These are phyloP conservation scores for Mycena haematopus DNA, from an alignment of 768 basidiomycete genomes.

Conservation along the genomic window DNA sequence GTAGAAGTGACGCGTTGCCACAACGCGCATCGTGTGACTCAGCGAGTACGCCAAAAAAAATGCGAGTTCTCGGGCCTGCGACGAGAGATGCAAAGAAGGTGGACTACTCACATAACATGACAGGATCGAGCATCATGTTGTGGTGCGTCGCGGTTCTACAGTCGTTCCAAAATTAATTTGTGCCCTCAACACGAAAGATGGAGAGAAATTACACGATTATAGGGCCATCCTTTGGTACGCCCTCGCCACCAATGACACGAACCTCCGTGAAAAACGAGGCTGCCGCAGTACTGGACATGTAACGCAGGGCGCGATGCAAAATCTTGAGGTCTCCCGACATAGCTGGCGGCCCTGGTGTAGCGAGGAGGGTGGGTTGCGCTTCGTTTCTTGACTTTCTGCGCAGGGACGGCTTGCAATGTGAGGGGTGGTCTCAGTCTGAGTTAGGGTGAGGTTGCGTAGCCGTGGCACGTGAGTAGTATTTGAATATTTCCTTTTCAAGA, in stretches of 20 bases:
- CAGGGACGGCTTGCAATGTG: too few relatives aligned
- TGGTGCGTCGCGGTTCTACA: slow-evolving; percentile 84
- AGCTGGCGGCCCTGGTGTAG: background rate
- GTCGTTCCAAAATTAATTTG: slow-evolving; percentile 14
- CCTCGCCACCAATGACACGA: slow-evolving; percentile 84
- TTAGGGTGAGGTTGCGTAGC: background rate
- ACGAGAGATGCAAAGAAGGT: background rate
- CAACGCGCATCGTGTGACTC: background rate
- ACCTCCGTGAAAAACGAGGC: slow-evolving; percentile 90
- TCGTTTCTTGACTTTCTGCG: too few relatives aligned
- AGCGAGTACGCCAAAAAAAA: background rate
- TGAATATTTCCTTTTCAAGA: background rate
- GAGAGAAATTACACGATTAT: slow-evolving; percentile 80
- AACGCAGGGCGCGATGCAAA: slow-evolving; percentile 75
- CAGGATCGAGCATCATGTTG: slow-evolving; percentile 95
- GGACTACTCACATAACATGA: slow-evolving; percentile 69
- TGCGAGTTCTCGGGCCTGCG: background rate
- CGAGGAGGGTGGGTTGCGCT: background rate
- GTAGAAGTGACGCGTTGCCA: background rate
- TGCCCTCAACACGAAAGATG: slow-evolving; percentile 2
- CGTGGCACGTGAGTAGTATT: background rate
- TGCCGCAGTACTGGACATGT: slow-evolving; percentile 74
- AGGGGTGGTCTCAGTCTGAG: too few relatives aligned
- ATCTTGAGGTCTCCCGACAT: slow-evolving; percentile 43
- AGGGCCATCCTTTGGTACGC: slow-evolving; percentile 88